Evolutionary conservation across 2,329 filamentous ascomycete species (phyloP).

Genomic region (Uncinocarpus reesii): DNA sequence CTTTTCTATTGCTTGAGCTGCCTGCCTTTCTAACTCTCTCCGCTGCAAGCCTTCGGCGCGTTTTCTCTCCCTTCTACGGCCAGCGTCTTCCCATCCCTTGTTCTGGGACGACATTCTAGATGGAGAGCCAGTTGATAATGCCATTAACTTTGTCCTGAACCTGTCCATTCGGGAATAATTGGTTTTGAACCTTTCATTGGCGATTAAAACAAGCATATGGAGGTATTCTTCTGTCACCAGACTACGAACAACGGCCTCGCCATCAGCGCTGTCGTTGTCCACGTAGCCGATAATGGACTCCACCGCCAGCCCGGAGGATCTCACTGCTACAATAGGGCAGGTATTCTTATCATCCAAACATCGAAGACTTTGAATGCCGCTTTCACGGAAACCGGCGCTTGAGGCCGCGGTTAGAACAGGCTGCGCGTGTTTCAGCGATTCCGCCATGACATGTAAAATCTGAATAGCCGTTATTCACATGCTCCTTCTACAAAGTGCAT

Average conservation of each 20-base stretch:
- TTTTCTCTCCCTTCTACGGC: slow-evolving; percentile 32
- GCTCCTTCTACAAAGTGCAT: not conserved
- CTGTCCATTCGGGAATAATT: slow-evolving; percentile 34
- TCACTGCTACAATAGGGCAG: slow-evolving; percentile 71
- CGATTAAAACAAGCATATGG: slow-evolving; percentile 53
- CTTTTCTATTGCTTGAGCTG: slow-evolving; percentile 5
- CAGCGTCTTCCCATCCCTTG: slow-evolving; percentile 31
- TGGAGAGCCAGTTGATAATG: slow-evolving; percentile 15
- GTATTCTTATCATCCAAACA: slow-evolving; percentile 31
- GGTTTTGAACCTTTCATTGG: slow-evolving; percentile 50
- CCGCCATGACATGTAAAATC: slow-evolving; percentile 81
- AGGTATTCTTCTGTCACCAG: slow-evolving; percentile 61
- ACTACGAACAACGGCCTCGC: slow-evolving; percentile 37
- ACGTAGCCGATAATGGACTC: slow-evolving; percentile 65
- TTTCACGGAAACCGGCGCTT: slow-evolving; percentile 79
- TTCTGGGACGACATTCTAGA: slow-evolving; percentile 8
- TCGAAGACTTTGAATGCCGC: slow-evolving; percentile 60
- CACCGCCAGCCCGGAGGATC: slow-evolving; percentile 70
- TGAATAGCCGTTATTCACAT: slow-evolving; percentile 27
- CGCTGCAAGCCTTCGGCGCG: slow-evolving; percentile 33
- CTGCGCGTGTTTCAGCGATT: slow-evolving; percentile 65
- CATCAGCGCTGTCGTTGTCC: slow-evolving; percentile 20
- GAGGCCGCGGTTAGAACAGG: slow-evolving; percentile 64
- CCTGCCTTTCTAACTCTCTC: slow-evolving; percentile 20
- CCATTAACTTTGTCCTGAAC: slow-evolving; percentile 27